These are phyloP conservation scores for Penicillium cataractarum DNA, from an alignment of 495 filamentous ascomycete species.

Conservation along the genomic window DNA sequence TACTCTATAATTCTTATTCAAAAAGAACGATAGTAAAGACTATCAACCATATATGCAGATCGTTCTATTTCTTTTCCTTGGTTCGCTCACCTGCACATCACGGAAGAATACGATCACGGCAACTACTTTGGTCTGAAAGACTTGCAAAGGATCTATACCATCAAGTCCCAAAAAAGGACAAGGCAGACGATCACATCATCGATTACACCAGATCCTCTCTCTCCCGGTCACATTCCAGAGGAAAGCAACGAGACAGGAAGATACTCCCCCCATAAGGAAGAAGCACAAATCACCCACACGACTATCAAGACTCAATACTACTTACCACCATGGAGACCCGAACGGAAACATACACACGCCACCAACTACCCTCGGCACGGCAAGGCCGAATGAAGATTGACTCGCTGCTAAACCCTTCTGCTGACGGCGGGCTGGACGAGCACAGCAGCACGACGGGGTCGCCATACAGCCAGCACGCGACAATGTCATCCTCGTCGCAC, in stretches of 20 bases:
- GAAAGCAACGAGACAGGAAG: not conserved
- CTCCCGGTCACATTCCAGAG: not conserved
- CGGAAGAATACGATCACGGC: not conserved
- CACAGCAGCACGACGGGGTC: slow-evolving; percentile 22
- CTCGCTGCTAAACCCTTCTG: slow-evolving; percentile 38
- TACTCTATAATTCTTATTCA: not conserved
- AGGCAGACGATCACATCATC: not conserved
- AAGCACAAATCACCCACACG: not conserved
- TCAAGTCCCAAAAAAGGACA: not conserved
- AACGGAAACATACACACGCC: slow-evolving; percentile 22
- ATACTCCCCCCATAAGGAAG: not conserved
- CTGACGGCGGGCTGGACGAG: slow-evolving; percentile 16
- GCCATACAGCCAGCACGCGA: slow-evolving; percentile 31
- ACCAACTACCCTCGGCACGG: slow-evolving; percentile 28
- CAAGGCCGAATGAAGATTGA: slow-evolving; percentile 49
- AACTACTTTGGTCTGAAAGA: not conserved
- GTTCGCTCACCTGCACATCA: slow-evolving; percentile 3
- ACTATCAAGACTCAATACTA: not conserved
- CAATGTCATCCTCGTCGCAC: slow-evolving; percentile 22
- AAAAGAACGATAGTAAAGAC: not conserved
- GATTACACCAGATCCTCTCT: not conserved
- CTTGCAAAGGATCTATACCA: not conserved
- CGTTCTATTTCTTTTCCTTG: not conserved
- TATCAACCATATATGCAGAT: not conserved
- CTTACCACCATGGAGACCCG: slow-evolving; percentile 23